Conservation (phyloP, 2,329 filamentous ascomycete genomes). For the Tympanopsis confertula region DNA sequence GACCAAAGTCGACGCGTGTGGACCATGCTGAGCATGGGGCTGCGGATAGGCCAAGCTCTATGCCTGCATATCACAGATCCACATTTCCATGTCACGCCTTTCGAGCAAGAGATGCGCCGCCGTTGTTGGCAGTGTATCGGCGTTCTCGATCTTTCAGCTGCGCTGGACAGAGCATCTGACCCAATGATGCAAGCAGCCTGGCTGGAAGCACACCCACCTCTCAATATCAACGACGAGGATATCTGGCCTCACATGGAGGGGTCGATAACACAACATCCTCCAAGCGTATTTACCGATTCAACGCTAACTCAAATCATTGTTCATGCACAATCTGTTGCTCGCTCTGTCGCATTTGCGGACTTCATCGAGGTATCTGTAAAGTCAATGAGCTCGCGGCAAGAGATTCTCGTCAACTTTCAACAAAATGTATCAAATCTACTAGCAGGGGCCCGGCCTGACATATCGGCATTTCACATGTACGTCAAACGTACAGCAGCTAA, state of each 20-base stretch:
- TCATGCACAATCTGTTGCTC: slow-evolving; percentile 10
- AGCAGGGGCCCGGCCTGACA: background rate
- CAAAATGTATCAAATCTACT: slow-evolving; percentile 4
- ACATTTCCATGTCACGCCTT: slow-evolving; percentile 13
- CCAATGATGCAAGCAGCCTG: slow-evolving; percentile 18
- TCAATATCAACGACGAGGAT: slow-evolving; percentile 16
- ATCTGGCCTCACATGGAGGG: background rate
- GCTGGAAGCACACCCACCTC: slow-evolving; percentile 12
- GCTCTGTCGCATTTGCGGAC: slow-evolving; percentile 12
- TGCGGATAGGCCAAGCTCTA: slow-evolving; percentile 16
- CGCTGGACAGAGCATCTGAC: slow-evolving; percentile 16
- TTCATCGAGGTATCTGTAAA: slow-evolving; percentile 10
- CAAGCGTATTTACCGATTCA: background rate
- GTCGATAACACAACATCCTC: background rate
- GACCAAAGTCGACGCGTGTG: slow-evolving; percentile 18
- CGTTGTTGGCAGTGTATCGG: slow-evolving; percentile 17
- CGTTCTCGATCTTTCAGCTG: slow-evolving; percentile 14
- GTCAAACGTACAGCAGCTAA: slow-evolving; percentile 8
- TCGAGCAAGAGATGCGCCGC: slow-evolving; percentile 16
- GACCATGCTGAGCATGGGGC: slow-evolving; percentile 18
- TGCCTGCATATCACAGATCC: slow-evolving; percentile 15
- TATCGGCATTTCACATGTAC: slow-evolving; percentile 5
- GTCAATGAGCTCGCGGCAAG: slow-evolving; percentile 12
- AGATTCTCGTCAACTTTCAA: slow-evolving; percentile 13
- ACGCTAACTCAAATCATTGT: slow-evolving; percentile 3